Evolutionary conservation across 176 grass and related monocot species (phyloP).

Genomic region (Rhipidocladum racemiflorum): DNA sequence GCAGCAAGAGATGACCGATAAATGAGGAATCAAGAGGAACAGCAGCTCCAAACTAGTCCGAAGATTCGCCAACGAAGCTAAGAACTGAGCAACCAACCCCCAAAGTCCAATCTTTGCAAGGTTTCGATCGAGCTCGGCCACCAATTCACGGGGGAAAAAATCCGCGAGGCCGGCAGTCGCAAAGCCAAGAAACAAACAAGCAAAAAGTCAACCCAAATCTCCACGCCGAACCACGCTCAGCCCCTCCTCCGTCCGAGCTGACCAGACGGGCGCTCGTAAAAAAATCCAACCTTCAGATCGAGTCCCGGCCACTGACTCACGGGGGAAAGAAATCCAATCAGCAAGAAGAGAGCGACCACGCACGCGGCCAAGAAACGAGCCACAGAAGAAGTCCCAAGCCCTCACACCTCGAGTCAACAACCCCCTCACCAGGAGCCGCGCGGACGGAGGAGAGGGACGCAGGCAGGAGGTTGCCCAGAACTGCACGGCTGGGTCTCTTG

Average conservation of each 20-base stretch:
- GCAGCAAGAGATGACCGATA: neutral
- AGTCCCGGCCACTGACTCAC: neutral
- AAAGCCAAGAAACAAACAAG: slow-evolving; percentile 11
- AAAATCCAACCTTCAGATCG: neutral
- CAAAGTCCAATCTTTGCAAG: slow-evolving; percentile 22
- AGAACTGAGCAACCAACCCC: neutral
- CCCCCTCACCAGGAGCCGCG: neutral
- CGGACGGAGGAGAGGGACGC: neutral
- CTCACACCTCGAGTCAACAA: neutral
- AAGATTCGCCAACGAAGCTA: neutral
- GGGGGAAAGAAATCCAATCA: neutral
- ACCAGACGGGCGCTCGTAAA: neutral
- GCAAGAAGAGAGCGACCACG: neutral
- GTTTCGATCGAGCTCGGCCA: neutral
- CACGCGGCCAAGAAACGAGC: neutral
- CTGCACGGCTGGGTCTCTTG: neutral
- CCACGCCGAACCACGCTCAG: slow-evolving; percentile 12
- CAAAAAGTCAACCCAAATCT: slow-evolving; percentile 34
- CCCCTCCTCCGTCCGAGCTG: slow-evolving; percentile 3
- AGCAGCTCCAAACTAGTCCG: neutral
- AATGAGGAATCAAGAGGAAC: slow-evolving; percentile 14
- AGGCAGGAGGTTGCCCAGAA: neutral
- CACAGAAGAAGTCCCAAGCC: neutral
- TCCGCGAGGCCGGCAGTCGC: neutral
- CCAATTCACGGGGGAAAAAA: neutral